Percentiles rank a stretch among this genome's conserved stretches.
phyloP scores from a whole-genome alignment of 164 flowering plant genomes.

The Nymphaea thermarum region DNA sequence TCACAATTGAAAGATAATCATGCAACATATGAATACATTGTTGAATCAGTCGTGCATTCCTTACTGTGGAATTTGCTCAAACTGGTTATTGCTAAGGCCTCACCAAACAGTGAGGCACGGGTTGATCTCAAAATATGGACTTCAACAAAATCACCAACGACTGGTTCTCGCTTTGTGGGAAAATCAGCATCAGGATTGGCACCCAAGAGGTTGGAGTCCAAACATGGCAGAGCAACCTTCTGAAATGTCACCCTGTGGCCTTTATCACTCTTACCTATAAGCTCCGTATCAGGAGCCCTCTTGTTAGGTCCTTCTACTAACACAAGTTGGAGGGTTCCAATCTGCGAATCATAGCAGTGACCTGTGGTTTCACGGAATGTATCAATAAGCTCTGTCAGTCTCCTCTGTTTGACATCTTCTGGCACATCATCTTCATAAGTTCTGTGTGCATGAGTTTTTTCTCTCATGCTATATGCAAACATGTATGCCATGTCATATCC shows the following conservation, averaged over 20 bases:
- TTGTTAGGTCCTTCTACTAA: constrained; percentile 84
- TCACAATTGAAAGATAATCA: too few relatives aligned
- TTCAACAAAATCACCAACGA: constrained; percentile 83
- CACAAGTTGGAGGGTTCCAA: constrained; percentile 73
- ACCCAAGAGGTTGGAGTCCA: constrained; percentile 5
- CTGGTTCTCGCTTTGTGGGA: constrained; percentile 27
- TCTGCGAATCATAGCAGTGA: constrained; percentile 57
- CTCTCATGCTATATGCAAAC: constrained; percentile 99
- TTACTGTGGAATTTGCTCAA: constrained; percentile 46
- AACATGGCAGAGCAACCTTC: constrained; percentile 34
- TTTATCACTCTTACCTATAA: constrained; percentile 84
- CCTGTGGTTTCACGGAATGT: constrained; percentile 84
- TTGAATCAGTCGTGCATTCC: too few relatives aligned
- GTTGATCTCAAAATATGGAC: constrained; percentile 63
- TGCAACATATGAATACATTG: too few relatives aligned
- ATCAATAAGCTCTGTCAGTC: constrained; percentile 77
- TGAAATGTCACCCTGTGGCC: constrained; percentile 65
- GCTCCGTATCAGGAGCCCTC: constrained; percentile 91
- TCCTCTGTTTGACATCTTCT: constrained; percentile 74
- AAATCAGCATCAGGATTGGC: background rate
- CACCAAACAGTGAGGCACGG: constrained; percentile 77
- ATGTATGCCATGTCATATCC: constrained; percentile 98
- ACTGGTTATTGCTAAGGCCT: constrained; percentile 59
- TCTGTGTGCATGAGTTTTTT: constrained; percentile 94
- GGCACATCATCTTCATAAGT: constrained; percentile 82